phyloP scores from a whole-genome alignment of 139 green algal species.

The Chlorella sp. region DNA sequence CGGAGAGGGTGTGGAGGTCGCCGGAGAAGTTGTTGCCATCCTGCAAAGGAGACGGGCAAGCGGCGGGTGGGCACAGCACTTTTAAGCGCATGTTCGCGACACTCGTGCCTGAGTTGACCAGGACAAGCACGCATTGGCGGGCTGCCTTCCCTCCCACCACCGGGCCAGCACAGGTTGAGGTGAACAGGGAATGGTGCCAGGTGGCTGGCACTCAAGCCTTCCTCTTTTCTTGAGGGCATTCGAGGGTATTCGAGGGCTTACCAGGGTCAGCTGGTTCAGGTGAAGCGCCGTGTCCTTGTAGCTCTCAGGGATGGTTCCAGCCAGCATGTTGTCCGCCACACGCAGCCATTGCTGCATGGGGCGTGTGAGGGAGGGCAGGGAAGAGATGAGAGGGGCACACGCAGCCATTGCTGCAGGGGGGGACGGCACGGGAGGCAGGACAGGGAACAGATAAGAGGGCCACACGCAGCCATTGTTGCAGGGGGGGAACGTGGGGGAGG shows the following conservation, averaged over 20 bases:
- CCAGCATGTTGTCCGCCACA: slow-evolving; percentile 7
- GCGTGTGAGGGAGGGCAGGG: background rate
- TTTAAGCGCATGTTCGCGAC: too few relatives aligned
- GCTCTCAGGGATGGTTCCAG: background rate
- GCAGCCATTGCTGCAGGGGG: background rate
- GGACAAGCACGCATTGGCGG: too few relatives aligned
- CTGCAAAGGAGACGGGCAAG: background rate
- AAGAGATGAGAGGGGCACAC: too few relatives aligned
- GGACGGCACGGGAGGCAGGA: background rate
- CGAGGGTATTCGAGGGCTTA: background rate
- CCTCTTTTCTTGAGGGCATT: background rate
- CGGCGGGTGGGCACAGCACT: too few relatives aligned
- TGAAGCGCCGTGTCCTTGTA: background rate
- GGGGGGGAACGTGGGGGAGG: too few relatives aligned
- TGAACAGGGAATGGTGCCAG: too few relatives aligned
- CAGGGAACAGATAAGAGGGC: too few relatives aligned
- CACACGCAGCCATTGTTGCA: too few relatives aligned
- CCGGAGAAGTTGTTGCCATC: slow-evolving; percentile 48
- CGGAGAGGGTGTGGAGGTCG: slow-evolving; percentile 42
- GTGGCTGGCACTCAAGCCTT: background rate
- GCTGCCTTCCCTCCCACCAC: too few relatives aligned
- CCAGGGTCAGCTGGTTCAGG: slow-evolving; percentile 1
- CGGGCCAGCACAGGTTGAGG: too few relatives aligned
- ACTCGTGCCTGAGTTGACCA: too few relatives aligned
- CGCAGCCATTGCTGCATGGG: slow-evolving; percentile 4